phyloP scores from a whole-genome alignment of 257 asterid genomes.

The Nemophila menziesii region DNA sequence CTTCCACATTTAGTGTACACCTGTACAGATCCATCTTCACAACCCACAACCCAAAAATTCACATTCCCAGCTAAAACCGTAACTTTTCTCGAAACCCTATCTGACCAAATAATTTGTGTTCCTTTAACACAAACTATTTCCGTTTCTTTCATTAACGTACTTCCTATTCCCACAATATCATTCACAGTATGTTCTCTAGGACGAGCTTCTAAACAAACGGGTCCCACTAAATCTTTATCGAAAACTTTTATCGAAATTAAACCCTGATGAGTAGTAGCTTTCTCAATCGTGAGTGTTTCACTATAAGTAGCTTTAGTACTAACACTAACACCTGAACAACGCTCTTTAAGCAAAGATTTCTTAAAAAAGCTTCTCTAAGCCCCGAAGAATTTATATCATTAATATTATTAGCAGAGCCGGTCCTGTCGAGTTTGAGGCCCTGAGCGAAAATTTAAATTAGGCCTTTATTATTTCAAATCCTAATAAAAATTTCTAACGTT shows the following conservation, averaged over 20 bases:
- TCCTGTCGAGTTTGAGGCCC: no score
- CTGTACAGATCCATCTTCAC: conserved; percentile 97
- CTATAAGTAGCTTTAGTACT: conserved; percentile 71
- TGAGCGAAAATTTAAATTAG: no score
- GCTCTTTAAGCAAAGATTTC: no score
- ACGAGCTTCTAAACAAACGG: conserved; percentile 79
- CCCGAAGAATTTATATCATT: no score
- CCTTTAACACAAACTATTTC: conserved; percentile 61
- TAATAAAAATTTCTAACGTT: no score
- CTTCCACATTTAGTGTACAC: conserved; percentile 90
- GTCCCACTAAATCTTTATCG: conserved; percentile 49
- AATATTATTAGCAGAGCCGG: no score
- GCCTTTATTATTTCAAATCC: no score
- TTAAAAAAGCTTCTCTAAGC: no score
- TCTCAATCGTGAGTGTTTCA: conserved; percentile 80
- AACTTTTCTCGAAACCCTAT: conserved; percentile 74
- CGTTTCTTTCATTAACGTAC: conserved; percentile 59
- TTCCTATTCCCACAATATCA: no score
- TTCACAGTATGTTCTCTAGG: conserved; percentile 72
- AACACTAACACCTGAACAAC: conserved; percentile 47
- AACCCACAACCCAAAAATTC: conserved; percentile 95
- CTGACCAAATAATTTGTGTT: conserved; percentile 72
- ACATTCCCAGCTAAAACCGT: conserved; percentile 92
- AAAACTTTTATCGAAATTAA: conserved; percentile 55
- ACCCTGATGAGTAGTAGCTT: conserved; percentile 46